A percentile compares a stretch with the other conserved stretches of the same genome.
These are phyloP conservation scores for Spongispora temasekensis DNA, from an alignment of 1,284 basidiomycete species.

Conservation along the genomic window DNA sequence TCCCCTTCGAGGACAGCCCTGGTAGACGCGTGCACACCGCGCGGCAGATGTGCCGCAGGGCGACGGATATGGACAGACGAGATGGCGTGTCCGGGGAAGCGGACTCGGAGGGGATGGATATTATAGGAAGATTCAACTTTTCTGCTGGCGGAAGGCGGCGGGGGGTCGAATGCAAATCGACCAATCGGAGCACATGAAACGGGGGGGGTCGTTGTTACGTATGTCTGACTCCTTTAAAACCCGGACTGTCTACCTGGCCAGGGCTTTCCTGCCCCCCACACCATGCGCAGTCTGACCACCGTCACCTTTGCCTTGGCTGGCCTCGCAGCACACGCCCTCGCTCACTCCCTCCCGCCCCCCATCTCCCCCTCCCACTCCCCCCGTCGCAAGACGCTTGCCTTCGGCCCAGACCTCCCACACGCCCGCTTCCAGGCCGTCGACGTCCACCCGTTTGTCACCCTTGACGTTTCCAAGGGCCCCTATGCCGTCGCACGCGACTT, in stretches of 20 bases:
- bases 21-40: no score
- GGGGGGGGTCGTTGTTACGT: constrained; percentile 19
- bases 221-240: constrained; percentile 15
- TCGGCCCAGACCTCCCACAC: constrained; percentile 75
- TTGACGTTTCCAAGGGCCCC: constrained; percentile 45
- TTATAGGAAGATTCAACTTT: background rate
- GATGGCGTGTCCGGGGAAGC: no score
- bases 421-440: constrained; percentile 60
- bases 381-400: constrained; percentile 75
- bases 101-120: no score
- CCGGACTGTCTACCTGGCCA: background rate
- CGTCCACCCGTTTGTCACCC: constrained; percentile 36
- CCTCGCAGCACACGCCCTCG: constrained; percentile 36
- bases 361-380: constrained; percentile 13
- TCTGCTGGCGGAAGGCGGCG: background rate
- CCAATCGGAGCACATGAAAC: constrained; percentile 21
- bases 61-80: constrained; percentile 9
- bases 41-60: background rate
- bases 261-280: background rate
- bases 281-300: constrained; percentile 38
- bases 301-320: constrained; percentile 38
- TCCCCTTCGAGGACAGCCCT: no score
- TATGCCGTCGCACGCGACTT: constrained; percentile 63
- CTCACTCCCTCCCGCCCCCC: constrained; percentile 24
- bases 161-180: constrained; percentile 13